A percentile compares a stretch with the other conserved stretches of the same genome.
Conservation (phyloP, 805 yeast species). For the Pichia scutulata region DNA sequence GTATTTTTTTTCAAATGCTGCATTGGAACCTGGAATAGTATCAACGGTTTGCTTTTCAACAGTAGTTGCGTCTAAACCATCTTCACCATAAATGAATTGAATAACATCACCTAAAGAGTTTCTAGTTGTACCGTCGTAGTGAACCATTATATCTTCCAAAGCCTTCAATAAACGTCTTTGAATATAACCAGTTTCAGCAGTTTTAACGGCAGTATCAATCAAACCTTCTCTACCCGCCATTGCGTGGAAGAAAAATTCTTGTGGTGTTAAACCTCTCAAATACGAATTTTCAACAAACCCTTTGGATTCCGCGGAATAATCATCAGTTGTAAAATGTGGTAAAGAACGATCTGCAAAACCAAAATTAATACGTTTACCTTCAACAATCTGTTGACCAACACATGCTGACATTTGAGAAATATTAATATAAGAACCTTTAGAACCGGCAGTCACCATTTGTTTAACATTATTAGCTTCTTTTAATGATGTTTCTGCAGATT, state of each 20-base stretch:
- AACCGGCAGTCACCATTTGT: slow-evolving; percentile 99
- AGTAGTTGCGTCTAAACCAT: slow-evolving; percentile 97
- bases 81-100: slow-evolving; percentile 97
- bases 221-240: slow-evolving; percentile 99
- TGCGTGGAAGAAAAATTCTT: slow-evolving; percentile 98
- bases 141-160: slow-evolving; percentile 90
- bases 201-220: slow-evolving; percentile 98
- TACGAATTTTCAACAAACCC: slow-evolving; percentile 98
- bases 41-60: slow-evolving; percentile 95
- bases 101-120: slow-evolving; percentile 94
- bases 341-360: slow-evolving; percentile 94
- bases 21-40: slow-evolving; percentile 89
- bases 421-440: slow-evolving; percentile 97
- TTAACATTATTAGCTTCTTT: slow-evolving; percentile 93
- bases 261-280: slow-evolving; percentile 95
- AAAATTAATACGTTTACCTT: slow-evolving; percentile 98
- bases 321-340: slow-evolving; percentile 98
- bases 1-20: slow-evolving; percentile 73
- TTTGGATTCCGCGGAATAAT: slow-evolving; percentile 95
- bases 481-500: slow-evolving; percentile 94
- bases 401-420: slow-evolving; percentile 99
- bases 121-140: slow-evolving; percentile 96
- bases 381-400: slow-evolving; percentile 99
- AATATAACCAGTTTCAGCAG: slow-evolving; percentile 97
- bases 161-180: slow-evolving; percentile 98